Evolutionary conservation across 345 rosid genomes (phyloP), one percentile per base, ranked within the genome.

Genomic region (Syzygium aqueum): DNA sequence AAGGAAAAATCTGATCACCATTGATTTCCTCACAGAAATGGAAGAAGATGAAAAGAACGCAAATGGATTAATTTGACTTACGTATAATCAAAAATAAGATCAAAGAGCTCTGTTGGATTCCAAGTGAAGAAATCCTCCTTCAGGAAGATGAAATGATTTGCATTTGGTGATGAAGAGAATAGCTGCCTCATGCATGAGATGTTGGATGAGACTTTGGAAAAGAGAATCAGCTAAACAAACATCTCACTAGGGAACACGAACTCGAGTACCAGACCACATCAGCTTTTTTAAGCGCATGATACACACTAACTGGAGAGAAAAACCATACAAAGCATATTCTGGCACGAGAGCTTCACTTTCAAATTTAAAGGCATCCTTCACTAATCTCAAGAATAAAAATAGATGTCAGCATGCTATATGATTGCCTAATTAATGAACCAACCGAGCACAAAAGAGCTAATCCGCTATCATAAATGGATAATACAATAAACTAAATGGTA

Each of bases 61-160:
- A 16, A 86, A 57, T n/a, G 14, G 17, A 25, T 28, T 33, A 27
- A 33, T 82, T 25, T 46, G 6, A 92, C 98, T 91, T 91, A 96
- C 98, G 97, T 96, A 78, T 96, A 95, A 89, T 96, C 97, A 49
- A 95, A 93, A 88, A 96, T 94, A 86, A 95, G 94, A 91, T 95
- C 96, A 30, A 95, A 96, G 49, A 90, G 86, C 86, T 94, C 96
- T 67, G 88, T 89, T 77, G 98, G 92, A 65, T 87, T 88, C 98
- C 99, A 97, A 87, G 94, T 89, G 94, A 94, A 95, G 92, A 97
- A 97, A 88, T 97, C 94, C 87, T 92, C 95, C 89, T 67, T 88
- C 67, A 94, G 77, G 91, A 95, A 94, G 43, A 93, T 88, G 88
- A 93, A 91, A 87, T 88, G 80, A 17, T 93, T 89, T 59, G 93